Percentiles rank a stretch among this genome's conserved stretches.
phyloP scores from a whole-genome alignment of 2,329 filamentous ascomycete species.

The Microcyclosporella mali region DNA sequence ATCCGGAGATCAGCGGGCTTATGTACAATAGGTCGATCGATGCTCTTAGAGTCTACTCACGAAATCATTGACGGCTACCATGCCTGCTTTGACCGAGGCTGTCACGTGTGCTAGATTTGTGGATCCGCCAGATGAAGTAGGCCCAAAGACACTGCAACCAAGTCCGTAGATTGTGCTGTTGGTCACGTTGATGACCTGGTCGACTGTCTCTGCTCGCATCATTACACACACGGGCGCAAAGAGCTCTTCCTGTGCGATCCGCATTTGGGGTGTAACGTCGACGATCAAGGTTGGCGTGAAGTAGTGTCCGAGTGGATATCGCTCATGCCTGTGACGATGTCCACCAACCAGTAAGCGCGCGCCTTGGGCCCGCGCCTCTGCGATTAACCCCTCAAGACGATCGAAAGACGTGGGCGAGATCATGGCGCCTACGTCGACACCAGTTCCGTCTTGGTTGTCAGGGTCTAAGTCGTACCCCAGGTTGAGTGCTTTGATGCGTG shows the following conservation, averaged over 20 bases:
- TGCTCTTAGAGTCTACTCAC: conserved; percentile 31
- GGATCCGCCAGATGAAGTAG: conserved; percentile 37
- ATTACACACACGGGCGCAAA: conserved; percentile 88
- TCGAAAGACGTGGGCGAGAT: conserved; percentile 73
- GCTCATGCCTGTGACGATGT: conserved; percentile 62
- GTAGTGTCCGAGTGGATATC: conserved; percentile 75
- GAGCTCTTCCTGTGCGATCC: conserved; percentile 81
- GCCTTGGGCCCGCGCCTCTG: conserved; percentile 69
- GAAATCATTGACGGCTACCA: conserved; percentile 95
- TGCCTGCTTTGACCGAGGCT: conserved; percentile 67
- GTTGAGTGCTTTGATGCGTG: conserved; percentile 67
- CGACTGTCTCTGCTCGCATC: conserved; percentile 63
- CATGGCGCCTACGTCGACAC: conserved; percentile 79
- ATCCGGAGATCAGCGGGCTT: neutral
- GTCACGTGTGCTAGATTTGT: conserved; percentile 60
- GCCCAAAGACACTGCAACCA: conserved; percentile 81
- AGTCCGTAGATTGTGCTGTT: conserved; percentile 83
- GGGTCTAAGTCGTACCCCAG: conserved; percentile 64
- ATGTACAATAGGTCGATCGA: neutral
- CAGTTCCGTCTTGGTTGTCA: conserved; percentile 32
- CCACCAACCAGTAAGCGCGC: conserved; percentile 79
- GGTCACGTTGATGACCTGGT: conserved; percentile 66
- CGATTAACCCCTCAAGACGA: conserved; percentile 68
- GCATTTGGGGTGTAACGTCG: conserved; percentile 82
- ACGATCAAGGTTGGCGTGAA: conserved; percentile 84